Conservation (phyloP, 2,329 filamentous ascomycete species). For the Tolypocladium tropicale region DNA sequence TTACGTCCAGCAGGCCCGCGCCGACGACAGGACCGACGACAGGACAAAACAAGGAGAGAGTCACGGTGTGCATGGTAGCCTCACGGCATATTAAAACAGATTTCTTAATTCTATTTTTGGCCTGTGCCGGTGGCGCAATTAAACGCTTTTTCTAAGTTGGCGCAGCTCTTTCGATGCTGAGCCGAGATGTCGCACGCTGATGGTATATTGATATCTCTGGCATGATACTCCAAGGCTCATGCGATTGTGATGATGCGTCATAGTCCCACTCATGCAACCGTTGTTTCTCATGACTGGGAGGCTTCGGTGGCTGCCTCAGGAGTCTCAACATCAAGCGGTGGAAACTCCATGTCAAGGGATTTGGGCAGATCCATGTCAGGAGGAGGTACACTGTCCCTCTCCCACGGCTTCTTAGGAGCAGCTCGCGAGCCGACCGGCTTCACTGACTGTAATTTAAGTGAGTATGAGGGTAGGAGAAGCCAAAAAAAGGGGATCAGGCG, state of each 20-base stretch:
- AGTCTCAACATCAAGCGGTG: slow-evolving; percentile 22
- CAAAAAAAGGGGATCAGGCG: neutral
- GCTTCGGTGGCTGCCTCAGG: neutral
- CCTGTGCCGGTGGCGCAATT: neutral
- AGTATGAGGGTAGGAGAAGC: neutral
- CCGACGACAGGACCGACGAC: too few species aligned
- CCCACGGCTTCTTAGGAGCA: slow-evolving; percentile 63
- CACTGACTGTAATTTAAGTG: slow-evolving; percentile 24
- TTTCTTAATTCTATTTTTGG: slow-evolving; percentile 1
- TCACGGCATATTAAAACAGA: slow-evolving; percentile 7
- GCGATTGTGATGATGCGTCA: neutral
- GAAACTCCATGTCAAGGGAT: slow-evolving; percentile 23
- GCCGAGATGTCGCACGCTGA: neutral
- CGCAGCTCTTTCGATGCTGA: neutral
- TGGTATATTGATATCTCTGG: neutral
- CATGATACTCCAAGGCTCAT: neutral
- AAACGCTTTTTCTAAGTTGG: neutral
- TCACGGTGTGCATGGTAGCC: slow-evolving; percentile 6
- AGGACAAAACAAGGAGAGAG: slow-evolving; percentile 2
- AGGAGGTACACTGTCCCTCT: slow-evolving; percentile 38
- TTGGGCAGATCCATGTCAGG: slow-evolving; percentile 11
- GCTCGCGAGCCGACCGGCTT: slow-evolving; percentile 36
- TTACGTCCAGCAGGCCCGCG: slow-evolving; percentile 2
- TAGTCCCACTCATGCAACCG: neutral
- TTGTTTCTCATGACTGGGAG: neutral